Evolutionary conservation across 176 grass and related monocot species (phyloP).

Genomic region (Cymbopogon citratus): DNA sequence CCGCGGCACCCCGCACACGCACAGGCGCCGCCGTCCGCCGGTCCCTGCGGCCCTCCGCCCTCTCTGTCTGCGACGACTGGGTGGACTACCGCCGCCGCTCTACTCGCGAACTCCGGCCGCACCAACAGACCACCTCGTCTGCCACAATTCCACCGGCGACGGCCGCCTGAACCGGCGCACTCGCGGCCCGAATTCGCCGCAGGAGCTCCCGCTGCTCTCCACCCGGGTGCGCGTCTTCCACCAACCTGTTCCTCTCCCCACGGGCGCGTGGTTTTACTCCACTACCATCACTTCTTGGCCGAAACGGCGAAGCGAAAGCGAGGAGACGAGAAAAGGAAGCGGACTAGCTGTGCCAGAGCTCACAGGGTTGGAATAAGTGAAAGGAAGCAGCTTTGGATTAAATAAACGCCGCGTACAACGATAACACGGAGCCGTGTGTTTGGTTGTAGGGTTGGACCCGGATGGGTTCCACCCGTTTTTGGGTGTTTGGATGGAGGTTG

Average conservation of each 20-base stretch:
- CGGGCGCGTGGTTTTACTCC: constrained; percentile 21
- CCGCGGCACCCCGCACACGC: no score
- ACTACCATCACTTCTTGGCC: background rate
- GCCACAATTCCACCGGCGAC: background rate
- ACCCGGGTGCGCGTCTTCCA: constrained; percentile 22
- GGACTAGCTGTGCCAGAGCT: constrained; percentile 63
- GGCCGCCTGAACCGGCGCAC: background rate
- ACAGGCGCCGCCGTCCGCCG: no score
- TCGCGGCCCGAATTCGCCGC: constrained; percentile 24
- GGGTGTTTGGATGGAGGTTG: no score
- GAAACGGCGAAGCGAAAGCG: background rate
- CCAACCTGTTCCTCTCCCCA: background rate
- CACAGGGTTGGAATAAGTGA: constrained; percentile 25
- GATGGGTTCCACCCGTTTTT: no score
- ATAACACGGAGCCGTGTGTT: background rate
- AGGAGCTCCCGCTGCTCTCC: constrained; percentile 22
- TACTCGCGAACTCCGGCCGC: background rate
- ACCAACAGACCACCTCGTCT: background rate
- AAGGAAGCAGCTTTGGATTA: constrained; percentile 42
- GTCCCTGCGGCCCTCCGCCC: no score
- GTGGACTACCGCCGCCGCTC: no score
- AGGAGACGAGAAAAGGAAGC: background rate
- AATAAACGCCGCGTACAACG: constrained; percentile 20
- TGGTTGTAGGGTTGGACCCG: no score
- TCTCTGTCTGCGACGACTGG: no score